phyloP scores from a whole-genome alignment of 2,329 filamentous ascomycete species.

The Penicillium sp. region DNA sequence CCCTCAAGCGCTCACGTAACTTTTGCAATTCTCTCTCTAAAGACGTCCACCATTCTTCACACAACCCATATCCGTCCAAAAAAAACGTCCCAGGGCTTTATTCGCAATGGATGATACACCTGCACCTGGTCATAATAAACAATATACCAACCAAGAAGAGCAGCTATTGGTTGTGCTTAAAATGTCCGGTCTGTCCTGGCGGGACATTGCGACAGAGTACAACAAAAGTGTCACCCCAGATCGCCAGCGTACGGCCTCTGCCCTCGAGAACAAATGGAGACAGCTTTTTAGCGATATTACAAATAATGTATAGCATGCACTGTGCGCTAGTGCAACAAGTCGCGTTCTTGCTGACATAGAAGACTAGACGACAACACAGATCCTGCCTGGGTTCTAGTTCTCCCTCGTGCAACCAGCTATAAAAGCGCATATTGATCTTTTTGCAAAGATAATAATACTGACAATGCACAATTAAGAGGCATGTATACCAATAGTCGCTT shows the following conservation, averaged over 20 bases:
- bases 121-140: slow-evolving; percentile 7
- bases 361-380: no score
- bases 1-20: not conserved
- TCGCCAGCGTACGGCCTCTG: slow-evolving; percentile 17
- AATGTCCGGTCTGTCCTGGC: slow-evolving; percentile 5
- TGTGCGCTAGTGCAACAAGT: no score
- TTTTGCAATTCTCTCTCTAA: not conserved
- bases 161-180: slow-evolving; percentile 15
- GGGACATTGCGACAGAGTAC: slow-evolving; percentile 12
- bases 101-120: not conserved
- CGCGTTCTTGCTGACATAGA: no score
- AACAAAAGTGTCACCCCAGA: slow-evolving; percentile 13
- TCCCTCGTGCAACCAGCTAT: no score
- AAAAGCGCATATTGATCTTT: no score
- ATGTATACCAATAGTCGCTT: no score
- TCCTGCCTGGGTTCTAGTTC: no score
- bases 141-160: slow-evolving; percentile 13
- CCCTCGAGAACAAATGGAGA: slow-evolving; percentile 21
- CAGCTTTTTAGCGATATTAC: not conserved
- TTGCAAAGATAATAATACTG: no score
- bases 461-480: no score
- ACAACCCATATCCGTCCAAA: no score
- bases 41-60: no score
- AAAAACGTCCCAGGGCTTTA: not conserved
- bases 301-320: no score